Evolutionary conservation across 2,329 filamentous ascomycete genomes (phyloP), one percentile per base, ranked within the genome.

Genomic region (Alternaria dauci): DNA sequence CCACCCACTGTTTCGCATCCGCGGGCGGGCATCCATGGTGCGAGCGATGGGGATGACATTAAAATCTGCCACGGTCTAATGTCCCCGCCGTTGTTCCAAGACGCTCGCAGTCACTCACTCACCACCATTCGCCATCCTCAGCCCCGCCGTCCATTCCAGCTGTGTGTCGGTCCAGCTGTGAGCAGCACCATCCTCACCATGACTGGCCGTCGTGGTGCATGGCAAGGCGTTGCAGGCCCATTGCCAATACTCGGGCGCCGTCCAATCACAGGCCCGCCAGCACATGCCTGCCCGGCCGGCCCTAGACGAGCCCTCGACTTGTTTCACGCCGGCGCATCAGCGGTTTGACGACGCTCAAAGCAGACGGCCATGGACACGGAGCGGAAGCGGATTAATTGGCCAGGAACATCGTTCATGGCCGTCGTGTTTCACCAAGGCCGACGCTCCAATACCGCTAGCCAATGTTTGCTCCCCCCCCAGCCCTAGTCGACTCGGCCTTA

Each of bases 261-360:
- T 23, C 74, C 73, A 75, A 75, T 74, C 66, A 67, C 44, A 32
- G 28, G 14, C 34, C 20, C n/a, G 41, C 53, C 42, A 52, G 52
- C 64, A 59, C 58, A 65, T 39, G 66, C 50, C 69, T 70, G 59
- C 50, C 50, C 55, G 48, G 47, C 41, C 50, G 44, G 51, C 65
- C 62, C 62, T 69, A 65, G 62, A 56, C 65, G 58, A 61, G 46
- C 57, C 59, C 62, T 53, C 62, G 60, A 67, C 53, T 61, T 71
- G 73, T 74, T 75, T 75, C 74, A 76, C 65, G 58, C 65, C 55
- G 51, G 58, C 62, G 56, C 60, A 56, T 65, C 53, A 57, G 63
- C 59, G 46, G 74, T 76, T 73, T 75, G 73, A 74, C 59, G 66
- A 59, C 67, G 63, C 71, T 65, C 65, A 58, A 73, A 71, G 36